Evolutionary conservation across 768 basidiomycete genomes (phyloP).

Genomic region (Suillus variegatus): DNA sequence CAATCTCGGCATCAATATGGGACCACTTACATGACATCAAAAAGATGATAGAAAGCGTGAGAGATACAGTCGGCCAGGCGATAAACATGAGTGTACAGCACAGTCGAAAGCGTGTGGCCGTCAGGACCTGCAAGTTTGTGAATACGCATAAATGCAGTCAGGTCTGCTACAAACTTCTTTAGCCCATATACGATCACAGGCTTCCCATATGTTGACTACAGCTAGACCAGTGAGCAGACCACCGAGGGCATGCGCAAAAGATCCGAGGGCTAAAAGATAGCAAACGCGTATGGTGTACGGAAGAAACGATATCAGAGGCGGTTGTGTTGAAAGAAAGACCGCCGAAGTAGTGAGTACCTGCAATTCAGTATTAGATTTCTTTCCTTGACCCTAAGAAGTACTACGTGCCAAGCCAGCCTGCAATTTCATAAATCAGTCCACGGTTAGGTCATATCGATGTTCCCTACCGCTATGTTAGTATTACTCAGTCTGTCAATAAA

Average conservation of each 20-base stretch:
- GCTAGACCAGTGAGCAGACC: constrained; percentile 2
- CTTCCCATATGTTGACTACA: neutral
- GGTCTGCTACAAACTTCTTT: constrained; percentile 2
- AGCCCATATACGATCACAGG: constrained; percentile 5
- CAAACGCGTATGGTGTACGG: neutral
- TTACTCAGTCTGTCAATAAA: neutral
- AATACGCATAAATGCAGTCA: neutral
- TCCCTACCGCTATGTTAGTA: constrained; percentile 1
- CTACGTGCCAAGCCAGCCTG: constrained; percentile 3
- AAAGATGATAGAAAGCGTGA: neutral
- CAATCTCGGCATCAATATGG: neutral
- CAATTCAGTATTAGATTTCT: neutral
- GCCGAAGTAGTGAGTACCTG: constrained; percentile 8
- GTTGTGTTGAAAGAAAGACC: constrained; percentile 1
- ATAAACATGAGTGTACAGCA: neutral
- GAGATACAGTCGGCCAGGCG: neutral
- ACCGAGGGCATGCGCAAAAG: constrained; percentile 9
- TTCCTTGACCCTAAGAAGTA: no score
- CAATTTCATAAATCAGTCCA: neutral
- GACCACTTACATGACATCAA: neutral
- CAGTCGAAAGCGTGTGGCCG: neutral
- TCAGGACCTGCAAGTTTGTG: neutral
- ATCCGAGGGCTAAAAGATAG: constrained; percentile 3
- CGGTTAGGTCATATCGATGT: neutral
- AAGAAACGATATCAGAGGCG: constrained; percentile 1